phyloP scores from a whole-genome alignment of 768 basidiomycete species.

The Pleurotus pulmonarius region DNA sequence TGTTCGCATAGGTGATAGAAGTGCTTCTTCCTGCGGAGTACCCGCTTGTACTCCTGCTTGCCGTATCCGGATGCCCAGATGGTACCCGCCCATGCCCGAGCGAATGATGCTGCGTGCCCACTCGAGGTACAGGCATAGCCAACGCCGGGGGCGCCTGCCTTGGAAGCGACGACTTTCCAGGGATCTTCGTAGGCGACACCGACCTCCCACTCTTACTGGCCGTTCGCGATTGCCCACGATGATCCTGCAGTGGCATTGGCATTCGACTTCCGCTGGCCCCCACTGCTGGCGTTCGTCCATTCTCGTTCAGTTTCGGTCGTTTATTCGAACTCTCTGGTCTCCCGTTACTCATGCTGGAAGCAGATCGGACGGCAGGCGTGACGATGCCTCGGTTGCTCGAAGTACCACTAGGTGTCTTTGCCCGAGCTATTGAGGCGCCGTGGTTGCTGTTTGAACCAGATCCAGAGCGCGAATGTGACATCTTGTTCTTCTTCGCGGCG shows the following conservation, averaged over 20 bases:
- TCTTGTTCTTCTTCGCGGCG: conserved; percentile 41
- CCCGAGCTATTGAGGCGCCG: conserved; percentile 30
- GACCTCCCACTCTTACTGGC: conserved; percentile 20
- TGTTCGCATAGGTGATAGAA: conserved; percentile 21
- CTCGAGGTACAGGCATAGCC: conserved; percentile 48
- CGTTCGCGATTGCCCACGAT: conserved; percentile 24
- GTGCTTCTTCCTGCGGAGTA: conserved; percentile 16
- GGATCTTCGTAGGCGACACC: conserved; percentile 49
- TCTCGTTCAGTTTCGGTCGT: conserved; percentile 53
- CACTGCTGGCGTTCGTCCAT: conserved; percentile 11
- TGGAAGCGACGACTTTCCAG: conserved; percentile 31
- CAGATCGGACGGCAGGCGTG: conserved; percentile 62
- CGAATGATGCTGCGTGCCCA: conserved; percentile 48
- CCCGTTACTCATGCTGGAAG: conserved; percentile 34
- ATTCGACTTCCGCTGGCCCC: conserved; percentile 20
- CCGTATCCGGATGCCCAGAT: conserved; percentile 16
- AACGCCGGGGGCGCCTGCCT: conserved; percentile 25
- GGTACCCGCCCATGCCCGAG: conserved; percentile 54
- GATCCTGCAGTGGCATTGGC: conserved; percentile 30
- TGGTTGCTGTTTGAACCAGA: conserved; percentile 51
- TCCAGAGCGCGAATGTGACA: conserved; percentile 36
- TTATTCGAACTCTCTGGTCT: conserved; percentile 42
- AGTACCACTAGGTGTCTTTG: conserved; percentile 21
- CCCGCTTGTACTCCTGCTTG: neutral
- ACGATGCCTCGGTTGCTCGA: conserved; percentile 36